phyloP scores from a whole-genome alignment of 352 stramenopile species.

The Pythium chondricola region DNA sequence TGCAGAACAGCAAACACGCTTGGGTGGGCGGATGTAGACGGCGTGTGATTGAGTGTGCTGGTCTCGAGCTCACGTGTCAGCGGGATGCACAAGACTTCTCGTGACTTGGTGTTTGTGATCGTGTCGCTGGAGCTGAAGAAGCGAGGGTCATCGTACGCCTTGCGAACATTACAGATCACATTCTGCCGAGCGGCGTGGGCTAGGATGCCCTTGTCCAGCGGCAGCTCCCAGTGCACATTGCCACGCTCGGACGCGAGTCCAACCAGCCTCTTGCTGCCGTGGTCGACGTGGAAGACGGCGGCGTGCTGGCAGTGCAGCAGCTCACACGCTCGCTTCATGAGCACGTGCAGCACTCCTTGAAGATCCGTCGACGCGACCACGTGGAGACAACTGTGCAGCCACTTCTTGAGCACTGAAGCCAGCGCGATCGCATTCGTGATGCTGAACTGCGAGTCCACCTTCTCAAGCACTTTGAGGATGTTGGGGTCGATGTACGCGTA shows the following conservation, averaged over 20 bases:
- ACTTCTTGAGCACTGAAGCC: conserved; percentile 61
- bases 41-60: conserved; percentile 11
- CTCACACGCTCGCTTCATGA: conserved; percentile 42
- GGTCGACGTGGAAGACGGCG: conserved; percentile 51
- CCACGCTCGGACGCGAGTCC: conserved; percentile 34
- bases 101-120: conserved; percentile 47
- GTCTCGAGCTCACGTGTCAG: conserved; percentile 50
- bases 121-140: conserved; percentile 77
- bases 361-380: conserved; percentile 40
- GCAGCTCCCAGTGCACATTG: conserved; percentile 45
- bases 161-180: conserved; percentile 47
- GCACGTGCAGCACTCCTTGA: conserved; percentile 12
- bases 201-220: conserved; percentile 64
- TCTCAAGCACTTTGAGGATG: conserved; percentile 75
- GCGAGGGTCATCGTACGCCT: conserved; percentile 62
- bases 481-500: conserved; percentile 74
- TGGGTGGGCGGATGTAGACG: not conserved
- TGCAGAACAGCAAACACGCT: conserved; percentile 60
- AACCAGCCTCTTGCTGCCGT: conserved; percentile 31
- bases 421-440: conserved; percentile 76
- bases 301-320: conserved; percentile 69
- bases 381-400: conserved; percentile 61
- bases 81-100: conserved; percentile 59
- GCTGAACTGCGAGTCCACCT: conserved; percentile 82
- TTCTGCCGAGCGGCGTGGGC: conserved; percentile 49